These are phyloP conservation scores for Lepidium didymum DNA, from an alignment of 345 rosid genomes.

Conservation along the genomic window DNA sequence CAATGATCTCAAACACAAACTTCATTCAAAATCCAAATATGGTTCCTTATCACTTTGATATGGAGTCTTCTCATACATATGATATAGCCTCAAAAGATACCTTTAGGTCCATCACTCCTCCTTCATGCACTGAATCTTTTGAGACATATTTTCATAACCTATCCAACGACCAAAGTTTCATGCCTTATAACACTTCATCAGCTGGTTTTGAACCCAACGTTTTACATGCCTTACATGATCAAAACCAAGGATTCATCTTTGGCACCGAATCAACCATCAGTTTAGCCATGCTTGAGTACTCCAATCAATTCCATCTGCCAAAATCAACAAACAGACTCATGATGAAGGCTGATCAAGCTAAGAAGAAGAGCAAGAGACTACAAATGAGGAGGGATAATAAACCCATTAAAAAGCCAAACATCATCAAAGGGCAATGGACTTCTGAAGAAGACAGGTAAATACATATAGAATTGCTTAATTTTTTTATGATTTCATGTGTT, in stretches of 20 bases:
- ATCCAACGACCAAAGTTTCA: not conserved
- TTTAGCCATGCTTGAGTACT: not conserved
- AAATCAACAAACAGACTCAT: not conserved
- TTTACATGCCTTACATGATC: not conserved
- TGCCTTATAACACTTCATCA: not conserved
- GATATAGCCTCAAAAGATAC: not conserved
- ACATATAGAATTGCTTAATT: not conserved
- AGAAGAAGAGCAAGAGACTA: conserved; percentile 18
- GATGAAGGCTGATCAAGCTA: conserved; percentile 5
- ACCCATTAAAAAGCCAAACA: conserved; percentile 19
- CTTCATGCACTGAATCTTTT: conserved; percentile 4
- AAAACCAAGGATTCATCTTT: not conserved
- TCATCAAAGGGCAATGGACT: conserved; percentile 75
- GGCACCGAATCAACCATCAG: not conserved
- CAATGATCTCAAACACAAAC: not conserved
- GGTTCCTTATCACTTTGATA: not conserved
- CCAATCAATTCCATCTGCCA: not conserved
- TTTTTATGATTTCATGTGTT: not conserved
- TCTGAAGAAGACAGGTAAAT: conserved; percentile 49
- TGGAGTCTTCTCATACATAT: not conserved
- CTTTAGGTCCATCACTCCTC: not conserved
- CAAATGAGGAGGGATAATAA: conserved; percentile 14
- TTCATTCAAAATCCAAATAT: not conserved
- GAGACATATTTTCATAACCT: not conserved
- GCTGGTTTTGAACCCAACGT: not conserved